phyloP scores from a whole-genome alignment of 805 yeast genomes.

The Scheffersomyces amazonensis region DNA sequence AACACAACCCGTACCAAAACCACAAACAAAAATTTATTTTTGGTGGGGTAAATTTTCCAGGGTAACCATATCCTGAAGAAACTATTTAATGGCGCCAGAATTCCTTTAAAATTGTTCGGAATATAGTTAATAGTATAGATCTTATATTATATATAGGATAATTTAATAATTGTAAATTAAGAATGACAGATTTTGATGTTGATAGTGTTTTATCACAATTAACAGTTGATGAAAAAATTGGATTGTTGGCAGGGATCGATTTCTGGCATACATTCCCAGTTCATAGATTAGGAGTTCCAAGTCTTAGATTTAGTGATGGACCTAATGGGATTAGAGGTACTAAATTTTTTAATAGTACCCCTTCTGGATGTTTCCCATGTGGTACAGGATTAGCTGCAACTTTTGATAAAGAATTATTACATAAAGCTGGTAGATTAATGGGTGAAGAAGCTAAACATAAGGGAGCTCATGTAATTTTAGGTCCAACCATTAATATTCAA shows the following conservation, averaged over 20 bases:
- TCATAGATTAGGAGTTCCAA: slow-evolving; percentile 40
- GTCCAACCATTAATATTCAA: slow-evolving; percentile 32
- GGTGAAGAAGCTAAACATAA: slow-evolving; percentile 29
- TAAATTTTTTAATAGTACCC: slow-evolving; percentile 21
- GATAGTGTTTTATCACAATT: slow-evolving; percentile 20
- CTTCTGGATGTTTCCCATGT: slow-evolving; percentile 33
- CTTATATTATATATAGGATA: no score
- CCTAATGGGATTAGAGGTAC: slow-evolving; percentile 35
- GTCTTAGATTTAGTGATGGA: slow-evolving; percentile 40
- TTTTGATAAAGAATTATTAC: slow-evolving; percentile 24
- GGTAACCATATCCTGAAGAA: no score
- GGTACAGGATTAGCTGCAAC: slow-evolving; percentile 33
- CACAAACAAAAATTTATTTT: no score
- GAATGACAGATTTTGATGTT: slow-evolving; percentile 16
- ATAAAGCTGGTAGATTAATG: slow-evolving; percentile 28
- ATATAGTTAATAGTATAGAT: no score
- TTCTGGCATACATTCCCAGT: slow-evolving; percentile 50
- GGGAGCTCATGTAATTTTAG: slow-evolving; percentile 27
- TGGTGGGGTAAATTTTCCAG: no score
- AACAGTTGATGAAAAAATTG: slow-evolving; percentile 23
- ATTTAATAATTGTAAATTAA: no score
- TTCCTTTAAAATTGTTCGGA: no score
- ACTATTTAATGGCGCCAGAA: no score
- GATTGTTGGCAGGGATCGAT: slow-evolving; percentile 34
- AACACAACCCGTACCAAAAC: no score